Evolutionary conservation across 148 eudicot genomes (phyloP).

Genomic region (Fagopyrum homotropicum): DNA sequence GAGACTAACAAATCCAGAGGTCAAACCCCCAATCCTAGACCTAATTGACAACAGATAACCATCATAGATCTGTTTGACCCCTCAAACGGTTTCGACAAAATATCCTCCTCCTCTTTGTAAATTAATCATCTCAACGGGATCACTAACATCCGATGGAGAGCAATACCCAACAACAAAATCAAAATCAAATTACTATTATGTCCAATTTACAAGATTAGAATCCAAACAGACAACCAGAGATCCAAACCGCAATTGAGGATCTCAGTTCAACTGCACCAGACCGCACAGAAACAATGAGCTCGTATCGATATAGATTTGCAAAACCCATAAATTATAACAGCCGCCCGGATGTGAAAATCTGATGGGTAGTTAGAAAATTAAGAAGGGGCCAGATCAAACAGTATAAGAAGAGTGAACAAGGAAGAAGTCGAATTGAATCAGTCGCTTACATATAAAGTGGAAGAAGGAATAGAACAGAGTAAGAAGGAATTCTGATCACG

Average conservation of each 20-base stretch:
- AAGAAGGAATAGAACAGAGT: neutral
- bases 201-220: neutral
- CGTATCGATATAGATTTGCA: neutral
- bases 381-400: neutral
- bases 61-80: neutral
- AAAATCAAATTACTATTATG: neutral
- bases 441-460: neutral
- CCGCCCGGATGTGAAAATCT: neutral
- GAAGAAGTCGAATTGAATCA: neutral
- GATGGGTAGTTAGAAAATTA: neutral
- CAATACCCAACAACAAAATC: neutral
- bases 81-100: neutral
- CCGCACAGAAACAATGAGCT: neutral
- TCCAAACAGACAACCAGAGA: neutral
- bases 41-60: neutral
- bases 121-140: neutral
- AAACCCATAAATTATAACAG: neutral
- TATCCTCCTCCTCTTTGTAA: neutral
- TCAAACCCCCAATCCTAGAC: neutral
- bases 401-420: neutral
- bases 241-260: slow-evolving; percentile 5
- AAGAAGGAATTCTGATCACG: neutral
- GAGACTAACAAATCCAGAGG: neutral
- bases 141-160: neutral
- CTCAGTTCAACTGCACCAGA: neutral